A percentile compares a stretch with the other conserved stretches of the same genome.
phyloP scores from a whole-genome alignment of 495 filamentous ascomycete species.

The Penicillium roqueforti region DNA sequence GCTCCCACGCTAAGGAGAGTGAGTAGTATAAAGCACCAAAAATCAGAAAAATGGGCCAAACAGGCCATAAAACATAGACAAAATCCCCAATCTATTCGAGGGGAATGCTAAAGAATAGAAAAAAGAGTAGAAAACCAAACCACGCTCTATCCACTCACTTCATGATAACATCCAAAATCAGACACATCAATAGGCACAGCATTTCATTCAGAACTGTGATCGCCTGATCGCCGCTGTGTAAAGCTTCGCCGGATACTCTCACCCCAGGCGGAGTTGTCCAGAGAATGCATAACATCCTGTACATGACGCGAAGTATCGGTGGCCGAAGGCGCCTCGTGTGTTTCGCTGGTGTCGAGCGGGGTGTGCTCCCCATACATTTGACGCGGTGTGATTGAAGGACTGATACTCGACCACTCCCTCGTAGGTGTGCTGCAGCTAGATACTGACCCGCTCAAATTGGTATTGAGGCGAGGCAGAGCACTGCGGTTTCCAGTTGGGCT shows the following conservation, averaged over 20 bases:
- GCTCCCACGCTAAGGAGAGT: conserved; percentile 16
- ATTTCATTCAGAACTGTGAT: conserved; percentile 18
- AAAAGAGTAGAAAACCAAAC: conserved; percentile 17
- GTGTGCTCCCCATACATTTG: conserved; percentile 27
- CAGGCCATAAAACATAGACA: neutral
- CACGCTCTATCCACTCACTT: conserved; percentile 13
- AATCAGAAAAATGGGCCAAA: conserved; percentile 7
- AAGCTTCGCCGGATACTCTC: conserved; percentile 88
- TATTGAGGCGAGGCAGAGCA: conserved; percentile 40
- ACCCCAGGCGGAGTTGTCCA: conserved; percentile 87
- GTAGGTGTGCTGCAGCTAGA: conserved; percentile 34
- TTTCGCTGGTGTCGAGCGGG: conserved; percentile 29
- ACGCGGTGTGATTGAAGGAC: conserved; percentile 40
- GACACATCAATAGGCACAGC: neutral
- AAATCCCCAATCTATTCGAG: neutral
- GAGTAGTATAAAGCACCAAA: conserved; percentile 23
- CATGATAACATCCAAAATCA: conserved; percentile 11
- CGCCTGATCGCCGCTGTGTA: conserved; percentile 60
- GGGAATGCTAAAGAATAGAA: conserved; percentile 2
- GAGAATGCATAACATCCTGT: conserved; percentile 71
- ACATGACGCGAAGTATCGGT: conserved; percentile 44
- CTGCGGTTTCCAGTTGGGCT: conserved; percentile 21
- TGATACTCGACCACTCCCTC: conserved; percentile 44
- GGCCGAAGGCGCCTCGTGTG: conserved; percentile 9
- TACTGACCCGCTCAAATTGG: conserved; percentile 29